Evolutionary conservation across 2,329 filamentous ascomycete genomes (phyloP).

Genomic region (Aspergillus puulaauensis): DNA sequence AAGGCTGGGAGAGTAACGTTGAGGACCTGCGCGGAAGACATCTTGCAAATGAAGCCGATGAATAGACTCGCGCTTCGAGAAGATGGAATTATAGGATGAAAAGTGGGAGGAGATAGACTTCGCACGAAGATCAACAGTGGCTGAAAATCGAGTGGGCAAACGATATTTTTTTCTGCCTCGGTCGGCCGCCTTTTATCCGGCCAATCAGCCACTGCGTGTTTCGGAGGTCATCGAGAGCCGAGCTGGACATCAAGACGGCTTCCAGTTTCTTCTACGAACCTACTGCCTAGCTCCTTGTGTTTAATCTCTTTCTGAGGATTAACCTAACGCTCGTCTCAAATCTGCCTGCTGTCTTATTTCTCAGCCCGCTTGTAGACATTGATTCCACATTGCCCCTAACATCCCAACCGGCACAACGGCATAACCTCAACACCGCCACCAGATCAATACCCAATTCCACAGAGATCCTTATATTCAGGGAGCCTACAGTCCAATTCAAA

Average conservation of each 20-base stretch:
- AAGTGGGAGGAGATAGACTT: slow-evolving; percentile 9
- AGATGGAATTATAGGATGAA: background rate
- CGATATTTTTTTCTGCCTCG: slow-evolving; percentile 36
- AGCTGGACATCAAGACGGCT: background rate
- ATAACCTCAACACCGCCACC: background rate
- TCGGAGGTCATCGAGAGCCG: slow-evolving; percentile 21
- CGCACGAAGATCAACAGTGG: slow-evolving; percentile 2
- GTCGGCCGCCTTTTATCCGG: slow-evolving; percentile 19
- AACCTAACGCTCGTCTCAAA: background rate
- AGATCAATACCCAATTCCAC: background rate
- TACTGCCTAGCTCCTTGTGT: too few relatives aligned
- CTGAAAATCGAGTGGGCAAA: slow-evolving; percentile 10
- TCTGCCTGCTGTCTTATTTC: background rate
- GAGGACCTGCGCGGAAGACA: slow-evolving; percentile 59
- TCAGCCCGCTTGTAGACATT: background rate
- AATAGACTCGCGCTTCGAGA: background rate
- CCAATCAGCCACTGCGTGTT: slow-evolving; percentile 30
- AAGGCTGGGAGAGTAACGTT: slow-evolving; percentile 65
- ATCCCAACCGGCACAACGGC: background rate
- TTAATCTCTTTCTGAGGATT: background rate
- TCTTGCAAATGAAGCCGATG: slow-evolving; percentile 39
- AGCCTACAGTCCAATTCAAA: background rate
- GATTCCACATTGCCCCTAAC: background rate
- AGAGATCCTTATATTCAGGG: background rate
- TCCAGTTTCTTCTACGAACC: background rate